Percentiles rank a stretch among this genome's conserved stretches.
Evolutionary conservation across 768 basidiomycete genomes (phyloP).

Genomic region (Rhodotorula kratochvilovae): DNA sequence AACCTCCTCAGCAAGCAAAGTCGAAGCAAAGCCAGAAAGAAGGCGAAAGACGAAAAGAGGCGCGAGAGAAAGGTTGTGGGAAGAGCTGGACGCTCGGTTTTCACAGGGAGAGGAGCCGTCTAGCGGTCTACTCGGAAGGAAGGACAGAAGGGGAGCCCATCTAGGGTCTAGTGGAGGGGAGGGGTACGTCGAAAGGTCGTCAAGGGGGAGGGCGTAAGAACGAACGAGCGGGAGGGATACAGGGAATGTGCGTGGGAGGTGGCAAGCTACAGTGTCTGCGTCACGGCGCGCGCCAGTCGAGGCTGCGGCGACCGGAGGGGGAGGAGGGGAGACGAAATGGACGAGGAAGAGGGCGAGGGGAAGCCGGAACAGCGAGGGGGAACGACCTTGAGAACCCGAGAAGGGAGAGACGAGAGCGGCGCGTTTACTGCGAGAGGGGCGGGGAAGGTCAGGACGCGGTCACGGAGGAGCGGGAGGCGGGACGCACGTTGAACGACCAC

Average conservation of each 20-base stretch:
- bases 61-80: too few species aligned
- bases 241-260: background rate
- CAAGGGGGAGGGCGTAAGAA: background rate
- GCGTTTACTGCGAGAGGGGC: background rate
- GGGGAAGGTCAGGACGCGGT: too few species aligned
- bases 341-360: background rate
- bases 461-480: too few species aligned
- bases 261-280: background rate
- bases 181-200: background rate
- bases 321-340: background rate
- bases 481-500: background rate
- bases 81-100: background rate
- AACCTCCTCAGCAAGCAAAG: too few species aligned
- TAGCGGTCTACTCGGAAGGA: conserved; percentile 38
- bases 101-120: background rate
- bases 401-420: background rate
- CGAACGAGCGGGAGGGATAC: too few species aligned
- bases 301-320: background rate
- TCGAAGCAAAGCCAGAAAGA: too few species aligned
- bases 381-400: background rate
- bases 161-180: background rate
- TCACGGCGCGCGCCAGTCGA: background rate
- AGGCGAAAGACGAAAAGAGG: too few species aligned
- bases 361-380: background rate
- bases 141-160: background rate